Conservation (phyloP, 805 yeast species). For the Lipomyces yamadae region DNA sequence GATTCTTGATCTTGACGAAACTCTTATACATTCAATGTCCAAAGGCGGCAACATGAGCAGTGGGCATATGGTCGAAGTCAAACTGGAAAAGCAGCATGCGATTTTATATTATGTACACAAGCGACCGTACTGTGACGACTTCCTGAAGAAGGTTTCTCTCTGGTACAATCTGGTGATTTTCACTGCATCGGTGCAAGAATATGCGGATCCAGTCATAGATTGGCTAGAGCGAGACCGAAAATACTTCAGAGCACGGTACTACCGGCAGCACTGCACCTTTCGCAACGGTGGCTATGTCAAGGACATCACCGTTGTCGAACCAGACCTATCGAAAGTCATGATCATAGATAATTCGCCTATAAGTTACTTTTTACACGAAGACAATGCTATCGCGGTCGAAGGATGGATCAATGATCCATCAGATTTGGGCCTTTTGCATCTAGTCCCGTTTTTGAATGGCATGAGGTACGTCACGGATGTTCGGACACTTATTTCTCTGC, state of each 20-base stretch:
- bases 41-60: constrained; percentile 55
- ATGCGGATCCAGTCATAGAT: constrained; percentile 96
- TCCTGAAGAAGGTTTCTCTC: constrained; percentile 72
- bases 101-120: constrained; percentile 88
- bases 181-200: constrained; percentile 92
- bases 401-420: constrained; percentile 99
- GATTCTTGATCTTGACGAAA: constrained; percentile 90
- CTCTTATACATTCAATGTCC: constrained; percentile 87
- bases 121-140: constrained; percentile 88
- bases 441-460: constrained; percentile 79
- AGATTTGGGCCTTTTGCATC: constrained; percentile 78
- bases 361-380: constrained; percentile 79
- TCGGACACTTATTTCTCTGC: constrained; percentile 69
- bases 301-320: constrained; percentile 59
- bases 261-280: constrained; percentile 76
- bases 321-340: constrained; percentile 69
- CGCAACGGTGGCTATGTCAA: constrained; percentile 85
- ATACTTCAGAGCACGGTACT: constrained; percentile 64
- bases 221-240: constrained; percentile 74
- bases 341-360: constrained; percentile 93
- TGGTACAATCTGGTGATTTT: constrained; percentile 92
- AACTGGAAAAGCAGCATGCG: constrained; percentile 65
- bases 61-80: constrained; percentile 81
- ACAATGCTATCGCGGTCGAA: constrained; percentile 89
- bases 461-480: constrained; percentile 84